These are phyloP conservation scores for Mycena venus DNA, from an alignment of 768 basidiomycete species.

Conservation along the genomic window DNA sequence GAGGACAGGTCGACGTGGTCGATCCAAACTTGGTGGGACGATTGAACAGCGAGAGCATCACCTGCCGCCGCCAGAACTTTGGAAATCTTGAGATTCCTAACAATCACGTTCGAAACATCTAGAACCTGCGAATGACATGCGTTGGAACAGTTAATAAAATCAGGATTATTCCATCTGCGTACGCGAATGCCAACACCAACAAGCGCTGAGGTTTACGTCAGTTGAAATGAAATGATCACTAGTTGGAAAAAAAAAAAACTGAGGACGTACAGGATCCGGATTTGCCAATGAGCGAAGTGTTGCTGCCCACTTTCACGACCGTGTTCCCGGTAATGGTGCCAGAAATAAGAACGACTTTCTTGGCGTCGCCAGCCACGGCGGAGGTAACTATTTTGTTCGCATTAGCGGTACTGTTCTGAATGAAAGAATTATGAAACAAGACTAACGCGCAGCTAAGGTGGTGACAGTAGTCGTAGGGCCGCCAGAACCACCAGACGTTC, in stretches of 20 bases:
- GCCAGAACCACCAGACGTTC: conserved; percentile 60
- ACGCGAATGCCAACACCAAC: conserved; percentile 60
- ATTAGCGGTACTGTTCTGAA: not conserved
- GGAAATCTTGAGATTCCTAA: conserved; percentile 63
- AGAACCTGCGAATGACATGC: conserved; percentile 40
- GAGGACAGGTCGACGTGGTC: conserved; percentile 61
- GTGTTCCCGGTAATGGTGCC: conserved; percentile 60
- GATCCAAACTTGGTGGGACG: conserved; percentile 57
- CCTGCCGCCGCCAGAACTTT: conserved; percentile 58
- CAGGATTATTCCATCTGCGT: not conserved
- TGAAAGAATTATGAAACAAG: not conserved
- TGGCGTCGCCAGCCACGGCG: conserved; percentile 55
- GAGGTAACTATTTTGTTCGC: conserved; percentile 42
- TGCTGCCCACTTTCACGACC: conserved; percentile 57
- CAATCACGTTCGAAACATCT: conserved; percentile 59
- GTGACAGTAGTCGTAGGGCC: conserved; percentile 59
- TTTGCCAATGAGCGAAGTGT: conserved; percentile 59
- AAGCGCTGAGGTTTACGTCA: conserved; percentile 47
- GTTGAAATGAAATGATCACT: too few relatives aligned
- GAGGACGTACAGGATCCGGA: conserved; percentile 51
- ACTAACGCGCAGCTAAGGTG: conserved; percentile 49
- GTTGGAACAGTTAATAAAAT: not conserved
- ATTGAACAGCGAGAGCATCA: conserved; percentile 60
- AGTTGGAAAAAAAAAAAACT: not conserved
- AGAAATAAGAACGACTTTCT: conserved; percentile 60